Conservation (phyloP, 768 basidiomycete genomes). For the Amanita muscaria region DNA sequence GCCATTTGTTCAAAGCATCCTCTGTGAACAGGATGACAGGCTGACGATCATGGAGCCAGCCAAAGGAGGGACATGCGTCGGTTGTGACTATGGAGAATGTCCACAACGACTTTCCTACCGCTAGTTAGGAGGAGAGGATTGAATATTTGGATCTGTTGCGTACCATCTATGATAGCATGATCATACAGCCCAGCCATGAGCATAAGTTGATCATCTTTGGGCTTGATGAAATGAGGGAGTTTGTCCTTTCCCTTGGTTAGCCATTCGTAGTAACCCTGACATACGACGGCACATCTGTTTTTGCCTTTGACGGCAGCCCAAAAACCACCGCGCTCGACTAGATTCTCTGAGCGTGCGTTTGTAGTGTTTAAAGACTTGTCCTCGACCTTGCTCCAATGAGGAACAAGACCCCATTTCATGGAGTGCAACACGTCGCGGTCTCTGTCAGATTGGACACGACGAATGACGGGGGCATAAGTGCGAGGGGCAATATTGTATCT, state of each 20-base stretch:
- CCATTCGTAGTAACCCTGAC: constrained; percentile 88
- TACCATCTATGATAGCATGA: constrained; percentile 55
- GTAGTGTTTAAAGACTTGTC: constrained; percentile 72
- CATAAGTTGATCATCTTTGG: constrained; percentile 55
- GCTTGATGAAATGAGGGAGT: constrained; percentile 75
- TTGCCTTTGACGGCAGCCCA: constrained; percentile 78
- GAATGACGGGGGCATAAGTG: constrained; percentile 67
- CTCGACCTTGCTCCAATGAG: constrained; percentile 74
- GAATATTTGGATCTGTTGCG: neutral
- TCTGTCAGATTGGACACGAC: constrained; percentile 20
- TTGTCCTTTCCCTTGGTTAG: constrained; percentile 73
- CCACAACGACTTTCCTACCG: constrained; percentile 50
- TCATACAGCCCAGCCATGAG: constrained; percentile 89
- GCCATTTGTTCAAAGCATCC: constrained; percentile 62
- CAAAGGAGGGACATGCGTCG: constrained; percentile 52
- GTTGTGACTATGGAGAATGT: constrained; percentile 92
- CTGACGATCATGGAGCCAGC: constrained; percentile 89
- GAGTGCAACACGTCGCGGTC: constrained; percentile 47
- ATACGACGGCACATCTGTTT: constrained; percentile 80
- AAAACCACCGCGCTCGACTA: constrained; percentile 69
- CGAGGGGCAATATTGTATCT: constrained; percentile 84
- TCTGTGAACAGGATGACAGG: constrained; percentile 67
- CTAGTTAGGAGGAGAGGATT: neutral
- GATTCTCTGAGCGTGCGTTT: constrained; percentile 81
- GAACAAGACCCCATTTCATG: constrained; percentile 89